These are phyloP conservation scores for Podospora australis DNA, from an alignment of 495 filamentous ascomycete genomes.

Conservation along the genomic window DNA sequence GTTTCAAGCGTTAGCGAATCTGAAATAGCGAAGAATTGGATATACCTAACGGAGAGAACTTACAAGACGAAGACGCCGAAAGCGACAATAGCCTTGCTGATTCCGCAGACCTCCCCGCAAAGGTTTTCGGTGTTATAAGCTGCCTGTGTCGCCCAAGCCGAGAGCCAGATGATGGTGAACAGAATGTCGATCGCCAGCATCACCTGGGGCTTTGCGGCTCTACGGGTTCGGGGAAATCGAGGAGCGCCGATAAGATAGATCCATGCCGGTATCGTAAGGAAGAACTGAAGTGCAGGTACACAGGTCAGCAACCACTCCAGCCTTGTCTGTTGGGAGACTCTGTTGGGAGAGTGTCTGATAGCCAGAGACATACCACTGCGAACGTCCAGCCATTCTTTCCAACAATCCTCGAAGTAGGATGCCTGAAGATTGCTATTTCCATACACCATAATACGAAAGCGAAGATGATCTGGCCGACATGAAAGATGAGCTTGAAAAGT, in stretches of 20 bases:
- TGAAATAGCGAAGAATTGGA: background rate
- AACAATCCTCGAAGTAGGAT: constrained; percentile 54
- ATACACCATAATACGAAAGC: constrained; percentile 67
- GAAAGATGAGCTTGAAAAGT: constrained; percentile 50
- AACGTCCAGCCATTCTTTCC: constrained; percentile 71
- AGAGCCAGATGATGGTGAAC: constrained; percentile 76
- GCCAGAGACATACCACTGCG: constrained; percentile 54
- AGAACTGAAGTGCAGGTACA: too few relatives aligned
- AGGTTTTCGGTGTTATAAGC: constrained; percentile 50
- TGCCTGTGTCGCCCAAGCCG: constrained; percentile 71
- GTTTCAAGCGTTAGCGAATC: background rate
- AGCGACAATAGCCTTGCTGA: constrained; percentile 73
- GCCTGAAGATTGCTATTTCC: constrained; percentile 64
- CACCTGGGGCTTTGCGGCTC: constrained; percentile 74
- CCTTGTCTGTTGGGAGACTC: too few relatives aligned
- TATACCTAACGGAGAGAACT: constrained; percentile 22
- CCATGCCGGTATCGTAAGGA: constrained; percentile 72
- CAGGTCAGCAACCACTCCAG: too few relatives aligned
- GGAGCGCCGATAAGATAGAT: constrained; percentile 80
- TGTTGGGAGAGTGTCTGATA: too few relatives aligned
- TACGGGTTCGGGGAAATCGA: constrained; percentile 72
- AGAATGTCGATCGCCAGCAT: constrained; percentile 68
- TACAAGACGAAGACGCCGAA: constrained; percentile 80
- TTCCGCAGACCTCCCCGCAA: constrained; percentile 52
- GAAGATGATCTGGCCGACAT: constrained; percentile 57